phyloP scores from a whole-genome alignment of 2,329 filamentous ascomycete species.

The Aspergillus ibericus region DNA sequence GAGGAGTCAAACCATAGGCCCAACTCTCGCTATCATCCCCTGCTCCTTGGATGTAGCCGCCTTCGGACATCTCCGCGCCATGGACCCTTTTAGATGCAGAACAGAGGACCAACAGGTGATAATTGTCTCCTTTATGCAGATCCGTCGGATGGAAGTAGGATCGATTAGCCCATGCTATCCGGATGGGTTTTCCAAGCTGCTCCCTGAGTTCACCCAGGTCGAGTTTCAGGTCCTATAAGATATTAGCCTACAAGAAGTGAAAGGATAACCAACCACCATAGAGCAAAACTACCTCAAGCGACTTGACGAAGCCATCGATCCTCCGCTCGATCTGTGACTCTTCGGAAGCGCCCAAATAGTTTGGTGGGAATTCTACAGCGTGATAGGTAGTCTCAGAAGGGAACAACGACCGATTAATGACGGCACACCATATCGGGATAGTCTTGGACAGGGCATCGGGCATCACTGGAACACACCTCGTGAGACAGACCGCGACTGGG shows the following conservation, averaged over 20 bases:
- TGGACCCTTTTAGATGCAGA: slow-evolving; percentile 74
- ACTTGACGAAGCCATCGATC: slow-evolving; percentile 57
- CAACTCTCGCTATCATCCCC: slow-evolving; percentile 95
- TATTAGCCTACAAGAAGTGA: slow-evolving; percentile 7
- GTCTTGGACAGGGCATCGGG: slow-evolving; percentile 94
- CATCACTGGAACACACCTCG: slow-evolving; percentile 59
- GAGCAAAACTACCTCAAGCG: slow-evolving; percentile 44
- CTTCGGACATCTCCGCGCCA: slow-evolving; percentile 67
- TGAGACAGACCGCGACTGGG: slow-evolving; percentile 19
- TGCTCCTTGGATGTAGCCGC: slow-evolving; percentile 87
- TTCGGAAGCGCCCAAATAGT: slow-evolving; percentile 72
- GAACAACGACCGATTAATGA: slow-evolving; percentile 79
- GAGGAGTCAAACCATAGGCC: slow-evolving; percentile 76
- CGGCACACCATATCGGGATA: slow-evolving; percentile 87
- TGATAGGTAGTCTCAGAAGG: slow-evolving; percentile 53
- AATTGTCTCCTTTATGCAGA: slow-evolving; percentile 51
- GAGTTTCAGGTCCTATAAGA: slow-evolving; percentile 59
- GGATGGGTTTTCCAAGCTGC: slow-evolving; percentile 68
- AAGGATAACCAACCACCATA: background rate
- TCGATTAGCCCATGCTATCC: slow-evolving; percentile 77
- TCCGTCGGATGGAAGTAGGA: slow-evolving; percentile 56
- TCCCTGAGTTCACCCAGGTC: slow-evolving; percentile 56
- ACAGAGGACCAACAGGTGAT: slow-evolving; percentile 76
- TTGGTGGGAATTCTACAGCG: slow-evolving; percentile 67
- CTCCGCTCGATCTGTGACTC: slow-evolving; percentile 71